Conservation (phyloP, 257 asterid genomes). For the Salvia hispanica region DNA sequence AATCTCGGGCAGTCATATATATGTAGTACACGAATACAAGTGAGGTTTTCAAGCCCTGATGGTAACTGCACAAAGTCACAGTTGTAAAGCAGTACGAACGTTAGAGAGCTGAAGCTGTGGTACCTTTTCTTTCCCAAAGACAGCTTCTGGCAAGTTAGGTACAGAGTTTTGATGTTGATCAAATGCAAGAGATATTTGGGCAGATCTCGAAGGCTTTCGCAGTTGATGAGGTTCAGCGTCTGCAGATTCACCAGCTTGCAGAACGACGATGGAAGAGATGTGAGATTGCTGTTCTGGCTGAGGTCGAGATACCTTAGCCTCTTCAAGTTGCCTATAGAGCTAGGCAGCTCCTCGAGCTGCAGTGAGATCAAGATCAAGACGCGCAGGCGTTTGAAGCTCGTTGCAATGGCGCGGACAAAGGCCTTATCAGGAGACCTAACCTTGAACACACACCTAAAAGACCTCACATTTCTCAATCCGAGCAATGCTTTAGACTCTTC, state of each 20-base stretch:
- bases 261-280: constrained; percentile 41
- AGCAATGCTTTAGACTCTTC: constrained; percentile 33
- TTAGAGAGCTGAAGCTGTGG: constrained; percentile 40
- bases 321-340: constrained; percentile 44
- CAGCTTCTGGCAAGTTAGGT: constrained; percentile 45
- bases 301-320: constrained; percentile 43
- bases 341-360: constrained; percentile 48
- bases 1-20: constrained; percentile 51
- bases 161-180: constrained; percentile 43
- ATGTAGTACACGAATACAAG: constrained; percentile 44
- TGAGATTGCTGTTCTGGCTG: constrained; percentile 31
- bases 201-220: constrained; percentile 46
- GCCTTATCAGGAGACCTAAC: constrained; percentile 33
- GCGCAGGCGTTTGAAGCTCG: constrained; percentile 37
- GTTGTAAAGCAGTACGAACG: constrained; percentile 48
- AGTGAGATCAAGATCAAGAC: constrained; percentile 41
- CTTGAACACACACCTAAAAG: constrained; percentile 41
- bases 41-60: constrained; percentile 40
- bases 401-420: constrained; percentile 30
- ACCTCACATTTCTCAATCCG: constrained; percentile 39
- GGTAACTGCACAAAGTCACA: constrained; percentile 43
- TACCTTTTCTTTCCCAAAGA: constrained; percentile 25
- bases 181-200: constrained; percentile 34
- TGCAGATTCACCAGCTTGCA: constrained; percentile 51
- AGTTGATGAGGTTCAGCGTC: constrained; percentile 52